Evolutionary conservation across 2,329 filamentous ascomycete genomes (phyloP), one percentile per base, ranked within the genome.

Genomic region (Epichloe sylvatica): DNA sequence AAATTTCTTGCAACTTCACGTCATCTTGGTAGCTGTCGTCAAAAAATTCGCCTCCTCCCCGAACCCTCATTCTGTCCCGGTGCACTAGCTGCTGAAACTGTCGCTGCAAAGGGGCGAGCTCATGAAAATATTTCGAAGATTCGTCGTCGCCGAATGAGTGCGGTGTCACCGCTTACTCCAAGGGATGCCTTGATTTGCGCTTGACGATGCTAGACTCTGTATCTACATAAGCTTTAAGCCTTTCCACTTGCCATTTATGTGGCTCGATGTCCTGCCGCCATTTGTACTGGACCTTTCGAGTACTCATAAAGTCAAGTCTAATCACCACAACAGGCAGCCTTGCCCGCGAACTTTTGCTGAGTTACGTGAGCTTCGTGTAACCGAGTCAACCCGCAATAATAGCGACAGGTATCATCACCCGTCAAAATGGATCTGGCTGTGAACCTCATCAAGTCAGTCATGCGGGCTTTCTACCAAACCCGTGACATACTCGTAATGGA

Each of bases 401-500:
- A 15, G 11, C 25, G n/a, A 47, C 19, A 34, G 34, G 34, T 19
- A 45, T 36, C 7, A 3, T 17, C 9, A 25, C 5, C 8, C 5
- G 2, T 25, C 57, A 55, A 44, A 47, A 74, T 77, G 72, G 74
- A 77, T 64, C 65, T 77, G 52, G 74, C 75, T n/a, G 72, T 89
- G 64, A 83, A 83, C 39, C 81, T 97, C 56, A 81, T 97, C 60
- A 86, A 90, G 67, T 92, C 83, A 49, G 86, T 89, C 38, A 84
- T 82, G 60, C 85, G 89, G 63, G 83, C 86, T 50, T 94, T 95
- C 70, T 94, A 92, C 67, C 78, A 86, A 55, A 88, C 84, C 36
- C 84, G 88, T 60, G 84, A 92, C 61, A 83, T 92, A 54, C 76
- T 94, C 44, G 81, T 94, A 44, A 75, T 94, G 49, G 89, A 95